These are phyloP conservation scores for Neocucurbitaria cava DNA, from an alignment of 2,329 filamentous ascomycete species.

Conservation along the genomic window DNA sequence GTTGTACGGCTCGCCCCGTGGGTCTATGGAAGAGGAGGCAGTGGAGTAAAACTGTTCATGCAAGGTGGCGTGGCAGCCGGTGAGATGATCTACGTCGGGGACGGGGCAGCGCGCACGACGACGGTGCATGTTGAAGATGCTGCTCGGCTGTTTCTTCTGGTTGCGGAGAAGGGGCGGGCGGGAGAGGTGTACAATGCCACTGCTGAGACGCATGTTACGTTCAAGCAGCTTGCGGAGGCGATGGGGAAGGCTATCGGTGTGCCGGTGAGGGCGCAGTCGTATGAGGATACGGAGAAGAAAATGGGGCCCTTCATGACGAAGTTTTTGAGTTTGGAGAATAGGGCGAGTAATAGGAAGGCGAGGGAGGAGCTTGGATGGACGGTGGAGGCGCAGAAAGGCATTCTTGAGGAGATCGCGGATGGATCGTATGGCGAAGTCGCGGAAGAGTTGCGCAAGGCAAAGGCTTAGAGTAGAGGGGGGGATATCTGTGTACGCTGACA, in stretches of 20 bases:
- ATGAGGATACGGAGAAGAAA: conserved; percentile 28
- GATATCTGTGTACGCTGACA: too few species aligned
- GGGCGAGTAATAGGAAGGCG: conserved; percentile 49
- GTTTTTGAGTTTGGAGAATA: conserved; percentile 46
- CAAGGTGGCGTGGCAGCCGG: conserved; percentile 42
- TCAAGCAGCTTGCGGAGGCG: conserved; percentile 37
- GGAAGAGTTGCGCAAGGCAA: background rate
- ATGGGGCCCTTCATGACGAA: conserved; percentile 6
- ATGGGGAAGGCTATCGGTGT: conserved; percentile 36
- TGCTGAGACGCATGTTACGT: conserved; percentile 41
- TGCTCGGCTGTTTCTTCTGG: conserved; percentile 51
- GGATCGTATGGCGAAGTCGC: background rate
- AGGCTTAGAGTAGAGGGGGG: background rate
- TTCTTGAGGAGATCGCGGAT: background rate
- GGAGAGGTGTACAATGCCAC: conserved; percentile 47
- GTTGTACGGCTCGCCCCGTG: conserved; percentile 53
- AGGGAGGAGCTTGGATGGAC: conserved; percentile 50
- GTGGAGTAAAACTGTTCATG: conserved; percentile 41
- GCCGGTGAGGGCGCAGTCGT: conserved; percentile 34
- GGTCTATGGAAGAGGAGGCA: conserved; percentile 55
- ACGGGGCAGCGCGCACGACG: conserved; percentile 33
- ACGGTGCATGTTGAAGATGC: conserved; percentile 55
- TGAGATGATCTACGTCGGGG: conserved; percentile 31
- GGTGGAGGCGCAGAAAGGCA: background rate
- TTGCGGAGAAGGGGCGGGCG: conserved; percentile 41